phyloP scores from a whole-genome alignment of 495 filamentous ascomycete species.

The Penicillium soppii region DNA sequence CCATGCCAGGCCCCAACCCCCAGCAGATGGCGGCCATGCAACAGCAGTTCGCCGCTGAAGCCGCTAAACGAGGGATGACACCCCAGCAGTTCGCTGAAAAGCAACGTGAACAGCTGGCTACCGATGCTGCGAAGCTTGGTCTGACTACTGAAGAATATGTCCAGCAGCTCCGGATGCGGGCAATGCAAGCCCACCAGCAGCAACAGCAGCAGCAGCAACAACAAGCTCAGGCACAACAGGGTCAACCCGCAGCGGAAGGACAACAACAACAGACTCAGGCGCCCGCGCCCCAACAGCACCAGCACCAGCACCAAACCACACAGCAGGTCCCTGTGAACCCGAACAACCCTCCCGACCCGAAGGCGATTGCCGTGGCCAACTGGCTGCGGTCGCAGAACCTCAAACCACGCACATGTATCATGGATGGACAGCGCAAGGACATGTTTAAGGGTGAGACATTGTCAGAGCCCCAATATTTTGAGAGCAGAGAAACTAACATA shows the following conservation, averaged over 20 bases:
- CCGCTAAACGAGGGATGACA: slow-evolving; percentile 71
- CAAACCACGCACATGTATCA: slow-evolving; percentile 87
- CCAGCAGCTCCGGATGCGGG: slow-evolving; percentile 62
- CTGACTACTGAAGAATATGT: slow-evolving; percentile 65
- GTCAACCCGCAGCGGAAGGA: slow-evolving; percentile 44
- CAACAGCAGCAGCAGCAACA: slow-evolving; percentile 46
- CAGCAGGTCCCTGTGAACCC: slow-evolving; percentile 59
- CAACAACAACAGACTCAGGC: slow-evolving; percentile 41
- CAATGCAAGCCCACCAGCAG: slow-evolving; percentile 50
- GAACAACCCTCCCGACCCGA: slow-evolving; percentile 75
- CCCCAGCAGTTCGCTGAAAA: slow-evolving; percentile 69
- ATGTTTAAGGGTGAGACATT: slow-evolving; percentile 80
- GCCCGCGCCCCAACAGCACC: slow-evolving; percentile 28
- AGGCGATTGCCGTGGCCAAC: slow-evolving; percentile 84
- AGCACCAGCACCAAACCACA: slow-evolving; percentile 38
- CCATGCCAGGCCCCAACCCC: slow-evolving; percentile 64
- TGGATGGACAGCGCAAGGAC: slow-evolving; percentile 95
- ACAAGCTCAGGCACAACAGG: slow-evolving; percentile 34
- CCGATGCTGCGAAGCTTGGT: slow-evolving; percentile 64
- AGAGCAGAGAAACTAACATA: slow-evolving; percentile 2
- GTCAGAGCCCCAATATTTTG: background rate
- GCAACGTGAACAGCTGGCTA: slow-evolving; percentile 54
- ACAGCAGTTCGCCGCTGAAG: slow-evolving; percentile 75
- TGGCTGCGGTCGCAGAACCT: slow-evolving; percentile 83
- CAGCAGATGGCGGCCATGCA: slow-evolving; percentile 86